Evolutionary conservation across 495 filamentous ascomycete genomes (phyloP).

Genomic region (Penicillium dipodomyicola): DNA sequence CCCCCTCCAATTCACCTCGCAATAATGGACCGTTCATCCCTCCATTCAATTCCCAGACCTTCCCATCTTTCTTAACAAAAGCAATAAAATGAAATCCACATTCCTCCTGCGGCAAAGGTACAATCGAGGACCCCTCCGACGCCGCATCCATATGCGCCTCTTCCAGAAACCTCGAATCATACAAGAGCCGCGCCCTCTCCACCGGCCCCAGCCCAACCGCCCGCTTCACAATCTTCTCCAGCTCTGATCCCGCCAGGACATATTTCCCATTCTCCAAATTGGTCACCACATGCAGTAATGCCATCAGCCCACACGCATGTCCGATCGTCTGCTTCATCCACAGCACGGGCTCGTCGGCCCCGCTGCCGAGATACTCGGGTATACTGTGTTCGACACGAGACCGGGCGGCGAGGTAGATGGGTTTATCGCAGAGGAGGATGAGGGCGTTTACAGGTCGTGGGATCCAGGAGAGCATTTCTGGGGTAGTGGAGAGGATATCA

Average conservation of each 20-base stretch:
- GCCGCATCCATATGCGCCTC: conserved; percentile 69
- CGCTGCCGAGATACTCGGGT: conserved; percentile 48
- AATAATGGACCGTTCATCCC: conserved; percentile 69
- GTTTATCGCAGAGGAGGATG: conserved; percentile 53
- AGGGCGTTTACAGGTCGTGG: conserved; percentile 58
- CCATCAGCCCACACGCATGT: conserved; percentile 65
- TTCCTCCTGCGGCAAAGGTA: conserved; percentile 61
- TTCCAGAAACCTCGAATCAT: conserved; percentile 65
- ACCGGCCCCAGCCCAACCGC: conserved; percentile 39
- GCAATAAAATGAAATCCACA: conserved; percentile 74
- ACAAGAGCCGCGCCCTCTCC: conserved; percentile 62
- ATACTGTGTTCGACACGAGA: conserved; percentile 31
- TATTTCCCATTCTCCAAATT: conserved; percentile 49
- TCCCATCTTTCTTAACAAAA: conserved; percentile 69
- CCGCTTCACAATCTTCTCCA: conserved; percentile 27
- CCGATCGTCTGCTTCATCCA: conserved; percentile 67
- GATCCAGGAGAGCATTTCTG: conserved; percentile 53
- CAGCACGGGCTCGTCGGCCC: conserved; percentile 52
- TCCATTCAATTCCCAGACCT: conserved; percentile 83
- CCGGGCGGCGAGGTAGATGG: conserved; percentile 42
- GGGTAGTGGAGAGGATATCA: conserved; percentile 56
- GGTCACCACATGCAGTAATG: conserved; percentile 55
- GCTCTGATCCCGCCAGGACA: conserved; percentile 33
- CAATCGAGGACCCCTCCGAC: conserved; percentile 59
- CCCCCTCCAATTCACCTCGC: conserved; percentile 60